Percentiles rank a stretch among this genome's conserved stretches.
These are phyloP conservation scores for Epichloe bromicola DNA, from an alignment of 2,329 filamentous ascomycete species.

Conservation along the genomic window DNA sequence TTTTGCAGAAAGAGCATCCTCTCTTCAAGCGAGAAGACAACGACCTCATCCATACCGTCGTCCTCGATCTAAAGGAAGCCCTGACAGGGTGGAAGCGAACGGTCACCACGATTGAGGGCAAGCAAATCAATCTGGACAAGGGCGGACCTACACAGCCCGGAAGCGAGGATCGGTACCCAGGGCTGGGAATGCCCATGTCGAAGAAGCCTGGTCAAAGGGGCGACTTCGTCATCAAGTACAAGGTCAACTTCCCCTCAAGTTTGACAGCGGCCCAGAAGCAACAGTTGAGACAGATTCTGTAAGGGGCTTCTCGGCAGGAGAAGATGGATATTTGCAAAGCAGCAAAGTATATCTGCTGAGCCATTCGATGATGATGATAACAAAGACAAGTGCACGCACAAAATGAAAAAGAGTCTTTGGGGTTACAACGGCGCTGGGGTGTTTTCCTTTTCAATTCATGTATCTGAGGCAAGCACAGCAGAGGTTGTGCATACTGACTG, in stretches of 20 bases:
- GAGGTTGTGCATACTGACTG: neutral
- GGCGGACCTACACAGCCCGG: constrained; percentile 75
- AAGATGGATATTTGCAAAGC: neutral
- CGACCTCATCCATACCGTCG: constrained; percentile 66
- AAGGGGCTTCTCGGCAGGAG: constrained; percentile 10
- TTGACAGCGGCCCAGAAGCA: constrained; percentile 70
- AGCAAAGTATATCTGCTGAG: neutral
- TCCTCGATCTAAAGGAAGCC: constrained; percentile 83
- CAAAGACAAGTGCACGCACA: neutral
- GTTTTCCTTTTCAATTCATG: neutral
- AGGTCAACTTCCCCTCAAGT: constrained; percentile 78
- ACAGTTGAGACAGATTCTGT: constrained; percentile 67
- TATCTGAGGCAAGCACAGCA: neutral
- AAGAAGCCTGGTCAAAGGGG: constrained; percentile 84
- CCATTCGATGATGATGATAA: constrained; percentile 1
- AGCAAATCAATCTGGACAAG: constrained; percentile 68
- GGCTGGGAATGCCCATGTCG: constrained; percentile 85
- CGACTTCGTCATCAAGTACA: constrained; percentile 79
- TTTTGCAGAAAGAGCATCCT: constrained; percentile 65
- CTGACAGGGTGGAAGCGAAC: constrained; percentile 87
- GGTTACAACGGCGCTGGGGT: constrained; percentile 2
- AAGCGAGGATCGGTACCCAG: constrained; percentile 68
- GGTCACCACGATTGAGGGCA: constrained; percentile 87
- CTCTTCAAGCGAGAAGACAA: constrained; percentile 80
- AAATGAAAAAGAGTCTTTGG: neutral